Conservation (phyloP, 2,329 filamentous ascomycete genomes). For the Shiraia bambusicola region DNA sequence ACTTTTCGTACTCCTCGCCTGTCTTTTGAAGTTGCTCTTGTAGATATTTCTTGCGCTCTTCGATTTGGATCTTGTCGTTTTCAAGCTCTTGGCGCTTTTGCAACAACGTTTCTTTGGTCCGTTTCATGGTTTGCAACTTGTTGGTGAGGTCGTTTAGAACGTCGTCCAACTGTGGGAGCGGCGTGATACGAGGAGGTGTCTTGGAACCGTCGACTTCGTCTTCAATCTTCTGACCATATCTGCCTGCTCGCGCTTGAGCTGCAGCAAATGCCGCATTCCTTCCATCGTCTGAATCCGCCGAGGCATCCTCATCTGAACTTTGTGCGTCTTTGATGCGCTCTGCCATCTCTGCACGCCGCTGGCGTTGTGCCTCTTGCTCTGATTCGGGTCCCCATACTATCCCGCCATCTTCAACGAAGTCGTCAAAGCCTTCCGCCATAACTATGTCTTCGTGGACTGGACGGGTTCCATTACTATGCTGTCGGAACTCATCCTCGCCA, state of each 20-base stretch:
- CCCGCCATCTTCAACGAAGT: conserved; percentile 82
- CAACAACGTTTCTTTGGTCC: conserved; percentile 58
- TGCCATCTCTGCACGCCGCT: conserved; percentile 75
- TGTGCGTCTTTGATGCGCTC: conserved; percentile 81
- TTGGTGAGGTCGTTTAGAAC: conserved; percentile 65
- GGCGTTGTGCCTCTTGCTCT: conserved; percentile 67
- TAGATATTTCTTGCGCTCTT: conserved; percentile 72
- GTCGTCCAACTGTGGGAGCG: conserved; percentile 71
- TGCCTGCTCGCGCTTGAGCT: conserved; percentile 82
- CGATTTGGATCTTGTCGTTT: conserved; percentile 68
- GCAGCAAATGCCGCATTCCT: conserved; percentile 80
- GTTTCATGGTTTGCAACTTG: conserved; percentile 64
- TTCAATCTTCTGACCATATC: conserved; percentile 63
- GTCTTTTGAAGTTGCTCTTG: conserved; percentile 80
- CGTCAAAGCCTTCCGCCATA: conserved; percentile 88
- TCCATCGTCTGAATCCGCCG: conserved; percentile 64
- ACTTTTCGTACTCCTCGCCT: conserved; percentile 67
- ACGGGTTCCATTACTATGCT: conserved; percentile 56
- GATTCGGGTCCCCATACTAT: conserved; percentile 77
- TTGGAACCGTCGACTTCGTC: conserved; percentile 51
- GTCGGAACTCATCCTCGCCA: conserved; percentile 44
- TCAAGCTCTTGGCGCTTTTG: conserved; percentile 66
- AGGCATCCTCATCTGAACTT: conserved; percentile 67
- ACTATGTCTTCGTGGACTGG: conserved; percentile 87
- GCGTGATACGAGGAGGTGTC: conserved; percentile 72